Evolutionary conservation across 2,329 filamentous ascomycete species (phyloP), one percentile per base, ranked within the genome.

Genomic region (Mycosphaerella arachidis): DNA sequence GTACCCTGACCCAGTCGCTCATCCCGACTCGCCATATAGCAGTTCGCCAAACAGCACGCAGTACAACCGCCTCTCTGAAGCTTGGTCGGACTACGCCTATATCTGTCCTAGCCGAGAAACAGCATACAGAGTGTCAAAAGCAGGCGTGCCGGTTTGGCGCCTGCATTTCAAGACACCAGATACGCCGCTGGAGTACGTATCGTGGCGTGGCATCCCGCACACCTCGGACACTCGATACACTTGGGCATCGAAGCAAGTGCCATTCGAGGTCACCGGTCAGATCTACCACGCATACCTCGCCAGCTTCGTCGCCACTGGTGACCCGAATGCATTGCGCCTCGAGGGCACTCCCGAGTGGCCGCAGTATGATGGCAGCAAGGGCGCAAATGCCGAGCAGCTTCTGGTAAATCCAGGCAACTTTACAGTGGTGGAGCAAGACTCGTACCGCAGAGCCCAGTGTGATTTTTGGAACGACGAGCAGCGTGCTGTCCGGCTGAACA

Each of bases 1-100:
- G 2, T 91, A 90, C 67, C 85, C 86, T 0, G 83, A 86, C 60
- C 83, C 85, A 0, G 74, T 73, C 13, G 72, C 72, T 1, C 57
- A 76, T 61, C 66, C 71, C 0, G 67, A 70, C 2, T 78, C 75
- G 4, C 72, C 74, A 1, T 84, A 81, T 62, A 63, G 65, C 56
- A 72, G 73, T 48, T 73, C 60, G 60, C 75, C 60, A 29, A 62
- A 62, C 29, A 57, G 53, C 33, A 62, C 60, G 6, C 82, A 87
- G 68, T 87, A 82, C 73, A 77, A 78, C 48, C 78, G 85, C 3
- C 73, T 86, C 4, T 82, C 84, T 63, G 81, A 82, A n/a, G 83
- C 83, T 0, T 88, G 88, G 71, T 82, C 79, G 0, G 82, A 87
- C 67, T 87, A 85, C 67, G 85, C 84, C 0, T 87, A 88, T 66